Percentiles rank a stretch among this genome's conserved stretches.
Conservation (phyloP, 371 early-diverging fungal species). For the Syncephalis plumigaleata region DNA sequence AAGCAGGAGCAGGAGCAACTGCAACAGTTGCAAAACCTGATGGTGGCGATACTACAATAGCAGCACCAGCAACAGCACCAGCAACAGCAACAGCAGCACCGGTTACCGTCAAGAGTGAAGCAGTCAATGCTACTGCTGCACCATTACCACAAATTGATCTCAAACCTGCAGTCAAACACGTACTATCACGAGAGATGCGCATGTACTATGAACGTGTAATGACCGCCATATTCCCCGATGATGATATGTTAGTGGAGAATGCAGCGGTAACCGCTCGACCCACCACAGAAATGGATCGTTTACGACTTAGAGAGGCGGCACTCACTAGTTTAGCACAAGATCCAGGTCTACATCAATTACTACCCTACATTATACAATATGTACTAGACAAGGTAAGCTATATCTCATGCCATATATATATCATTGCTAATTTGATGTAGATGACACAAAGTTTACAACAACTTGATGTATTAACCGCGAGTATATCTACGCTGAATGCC, state of each 20-base stretch:
- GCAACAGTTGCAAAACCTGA: too few species aligned
- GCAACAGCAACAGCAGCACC: too few species aligned
- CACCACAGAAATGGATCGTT: too few species aligned
- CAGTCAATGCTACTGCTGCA: too few species aligned
- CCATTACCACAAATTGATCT: too few species aligned
- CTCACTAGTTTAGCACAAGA: conserved; percentile 77
- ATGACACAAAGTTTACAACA: conserved; percentile 63
- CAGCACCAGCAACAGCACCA: too few species aligned
- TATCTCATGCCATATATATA: too few species aligned
- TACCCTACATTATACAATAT: conserved; percentile 97
- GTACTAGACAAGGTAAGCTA: conserved; percentile 62
- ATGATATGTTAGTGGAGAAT: conserved; percentile 40
- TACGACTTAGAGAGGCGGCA: conserved; percentile 62
- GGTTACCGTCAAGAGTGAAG: too few species aligned
- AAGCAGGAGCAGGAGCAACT: conserved; percentile 11
- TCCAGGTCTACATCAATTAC: conserved; percentile 92
- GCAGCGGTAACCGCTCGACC: too few species aligned
- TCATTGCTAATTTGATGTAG: conserved; percentile 12
- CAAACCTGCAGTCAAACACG: conserved; percentile 77
- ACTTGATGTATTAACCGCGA: conserved; percentile 41
- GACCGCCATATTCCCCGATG: conserved; percentile 62
- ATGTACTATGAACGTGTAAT: conserved; percentile 95
- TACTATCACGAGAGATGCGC: conserved; percentile 89
- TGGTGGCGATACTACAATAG: too few species aligned
- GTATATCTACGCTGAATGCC: conserved; percentile 70